These are phyloP conservation scores for Fusarium stilboides DNA, from an alignment of 2,329 filamentous ascomycete genomes.

Conservation along the genomic window DNA sequence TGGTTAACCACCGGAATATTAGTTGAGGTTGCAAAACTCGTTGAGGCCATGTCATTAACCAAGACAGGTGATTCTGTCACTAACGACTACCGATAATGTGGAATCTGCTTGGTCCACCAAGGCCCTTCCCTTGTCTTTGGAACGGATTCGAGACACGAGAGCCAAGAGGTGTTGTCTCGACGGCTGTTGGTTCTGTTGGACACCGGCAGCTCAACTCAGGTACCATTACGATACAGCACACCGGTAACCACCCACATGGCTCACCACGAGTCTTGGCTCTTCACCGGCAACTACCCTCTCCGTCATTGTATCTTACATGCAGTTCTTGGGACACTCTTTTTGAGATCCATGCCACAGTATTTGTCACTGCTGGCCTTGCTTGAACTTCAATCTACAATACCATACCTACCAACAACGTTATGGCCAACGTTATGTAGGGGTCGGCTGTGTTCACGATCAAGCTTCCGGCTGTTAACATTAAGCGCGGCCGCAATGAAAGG, in stretches of 20 bases:
- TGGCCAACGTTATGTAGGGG: background rate
- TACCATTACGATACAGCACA: background rate
- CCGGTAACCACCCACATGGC: background rate
- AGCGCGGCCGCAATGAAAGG: conserved; percentile 28
- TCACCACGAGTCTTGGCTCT: conserved; percentile 5
- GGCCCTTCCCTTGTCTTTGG: background rate
- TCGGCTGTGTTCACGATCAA: conserved; percentile 31
- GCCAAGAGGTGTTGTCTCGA: too few species aligned
- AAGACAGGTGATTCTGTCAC: background rate
- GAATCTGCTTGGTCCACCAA: too few species aligned
- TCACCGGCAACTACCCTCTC: conserved; percentile 2
- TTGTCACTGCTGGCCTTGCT: conserved; percentile 27
- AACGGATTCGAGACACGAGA: background rate
- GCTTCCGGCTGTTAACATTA: conserved; percentile 31
- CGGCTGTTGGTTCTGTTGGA: background rate
- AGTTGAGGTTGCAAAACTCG: conserved; percentile 10
- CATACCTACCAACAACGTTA: background rate
- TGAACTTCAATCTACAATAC: background rate
- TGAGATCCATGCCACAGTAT: conserved; percentile 1
- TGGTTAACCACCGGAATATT: conserved; percentile 27
- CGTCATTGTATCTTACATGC: conserved; percentile 20
- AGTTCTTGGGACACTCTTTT: background rate
- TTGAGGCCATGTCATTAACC: background rate
- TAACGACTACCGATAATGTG: background rate
- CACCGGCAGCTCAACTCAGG: background rate